A percentile compares a stretch with the other conserved stretches of the same genome.
phyloP scores from a whole-genome alignment of 1,284 basidiomycete genomes.

The Athelia psychrophila region DNA sequence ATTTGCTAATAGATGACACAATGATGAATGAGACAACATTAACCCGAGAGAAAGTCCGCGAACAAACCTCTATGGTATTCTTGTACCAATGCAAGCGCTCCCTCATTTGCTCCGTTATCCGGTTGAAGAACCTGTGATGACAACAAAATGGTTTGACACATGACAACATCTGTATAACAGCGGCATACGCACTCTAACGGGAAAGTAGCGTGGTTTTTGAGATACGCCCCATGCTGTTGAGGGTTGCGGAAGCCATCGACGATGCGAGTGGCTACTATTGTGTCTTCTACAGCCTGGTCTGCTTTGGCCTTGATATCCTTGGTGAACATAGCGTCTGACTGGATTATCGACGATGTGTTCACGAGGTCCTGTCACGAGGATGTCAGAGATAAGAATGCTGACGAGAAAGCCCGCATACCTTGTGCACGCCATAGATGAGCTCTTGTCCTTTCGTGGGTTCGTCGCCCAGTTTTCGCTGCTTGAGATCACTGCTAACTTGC shows the following conservation, averaged over 20 bases:
- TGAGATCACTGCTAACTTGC: constrained; percentile 75
- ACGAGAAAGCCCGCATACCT: constrained; percentile 37
- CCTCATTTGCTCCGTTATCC: constrained; percentile 69
- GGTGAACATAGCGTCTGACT: constrained; percentile 62
- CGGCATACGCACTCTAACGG: constrained; percentile 66
- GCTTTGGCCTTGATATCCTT: constrained; percentile 69
- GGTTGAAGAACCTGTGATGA: constrained; percentile 63
- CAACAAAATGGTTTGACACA: neutral
- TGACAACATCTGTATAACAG: neutral
- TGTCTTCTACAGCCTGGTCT: constrained; percentile 75
- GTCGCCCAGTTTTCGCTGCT: constrained; percentile 70
- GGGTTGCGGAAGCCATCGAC: constrained; percentile 74
- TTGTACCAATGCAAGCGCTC: constrained; percentile 75
- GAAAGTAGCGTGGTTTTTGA: constrained; percentile 75
- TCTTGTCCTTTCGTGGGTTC: constrained; percentile 73
- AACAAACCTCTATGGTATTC: constrained; percentile 68
- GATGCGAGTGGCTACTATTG: constrained; percentile 67
- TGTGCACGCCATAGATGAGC: constrained; percentile 60
- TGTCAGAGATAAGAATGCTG: constrained; percentile 3
- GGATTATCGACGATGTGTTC: constrained; percentile 58
- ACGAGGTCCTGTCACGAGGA: constrained; percentile 49
- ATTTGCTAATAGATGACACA: constrained; percentile 58
- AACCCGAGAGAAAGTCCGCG: constrained; percentile 1
- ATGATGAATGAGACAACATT: constrained; percentile 1
- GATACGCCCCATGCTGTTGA: constrained; percentile 61